Conservation (phyloP, 306 rosid genomes). For the Vigna reflexopilosa region DNA sequence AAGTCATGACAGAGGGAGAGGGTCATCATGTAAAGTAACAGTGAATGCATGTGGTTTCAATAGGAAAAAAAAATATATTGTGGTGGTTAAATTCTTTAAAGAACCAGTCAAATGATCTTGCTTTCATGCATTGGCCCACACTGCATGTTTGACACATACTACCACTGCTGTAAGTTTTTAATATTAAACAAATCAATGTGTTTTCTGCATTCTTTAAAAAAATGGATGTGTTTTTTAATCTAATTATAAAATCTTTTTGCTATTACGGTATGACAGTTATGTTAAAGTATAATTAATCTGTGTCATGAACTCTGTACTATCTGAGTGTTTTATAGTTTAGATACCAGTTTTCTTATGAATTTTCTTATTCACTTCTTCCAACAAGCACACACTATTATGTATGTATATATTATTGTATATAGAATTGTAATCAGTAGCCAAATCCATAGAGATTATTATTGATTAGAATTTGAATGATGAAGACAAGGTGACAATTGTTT, state of each 20-base stretch:
- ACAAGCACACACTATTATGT: background rate
- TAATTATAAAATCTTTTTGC: background rate
- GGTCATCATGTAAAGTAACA: constrained; percentile 61
- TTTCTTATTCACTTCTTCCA: background rate
- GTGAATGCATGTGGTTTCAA: constrained; percentile 61
- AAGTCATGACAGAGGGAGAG: constrained; percentile 54
- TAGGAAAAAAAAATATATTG: background rate
- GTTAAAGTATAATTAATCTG: background rate
- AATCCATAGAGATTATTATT: background rate
- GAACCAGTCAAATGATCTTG: constrained; percentile 41
- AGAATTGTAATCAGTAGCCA: background rate
- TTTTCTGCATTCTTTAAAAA: background rate
- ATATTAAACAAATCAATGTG: background rate
- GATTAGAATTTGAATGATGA: background rate
- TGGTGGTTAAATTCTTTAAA: constrained; percentile 41
- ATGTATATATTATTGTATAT: background rate
- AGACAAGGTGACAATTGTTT: constrained; percentile 12
- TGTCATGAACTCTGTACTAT: background rate
- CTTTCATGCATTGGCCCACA: constrained; percentile 42
- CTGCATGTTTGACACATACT: constrained; percentile 41
- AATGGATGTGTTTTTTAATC: background rate
- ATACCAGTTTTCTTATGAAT: background rate
- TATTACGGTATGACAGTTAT: background rate
- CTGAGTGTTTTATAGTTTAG: background rate
- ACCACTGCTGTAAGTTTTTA: constrained; percentile 37